Conservation (phyloP, 768 basidiomycete genomes). For the Pilatotrama ljubarskyi region DNA sequence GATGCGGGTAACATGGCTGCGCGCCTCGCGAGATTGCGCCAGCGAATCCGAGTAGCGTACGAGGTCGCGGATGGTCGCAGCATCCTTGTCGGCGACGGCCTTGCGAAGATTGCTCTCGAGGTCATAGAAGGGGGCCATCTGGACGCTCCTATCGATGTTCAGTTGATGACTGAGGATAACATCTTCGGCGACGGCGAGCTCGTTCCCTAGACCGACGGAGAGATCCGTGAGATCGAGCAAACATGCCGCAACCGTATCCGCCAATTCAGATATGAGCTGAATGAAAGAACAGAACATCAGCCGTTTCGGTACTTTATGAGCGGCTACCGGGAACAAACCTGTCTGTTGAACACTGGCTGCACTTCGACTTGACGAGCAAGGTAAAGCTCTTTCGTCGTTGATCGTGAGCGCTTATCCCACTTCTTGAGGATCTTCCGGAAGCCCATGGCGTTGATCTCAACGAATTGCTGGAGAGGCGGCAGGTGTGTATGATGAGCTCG, state of each 20-base stretch:
- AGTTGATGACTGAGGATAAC: slow-evolving; percentile 70
- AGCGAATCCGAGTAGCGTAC: slow-evolving; percentile 70
- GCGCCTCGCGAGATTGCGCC: slow-evolving; percentile 57
- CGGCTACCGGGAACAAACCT: slow-evolving; percentile 49
- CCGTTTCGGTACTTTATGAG: neutral
- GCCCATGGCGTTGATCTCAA: slow-evolving; percentile 95
- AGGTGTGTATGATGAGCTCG: slow-evolving; percentile 11
- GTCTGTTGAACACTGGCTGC: slow-evolving; percentile 97
- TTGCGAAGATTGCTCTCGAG: slow-evolving; percentile 85
- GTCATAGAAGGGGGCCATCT: slow-evolving; percentile 79
- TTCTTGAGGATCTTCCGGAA: slow-evolving; percentile 98
- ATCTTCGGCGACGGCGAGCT: slow-evolving; percentile 75
- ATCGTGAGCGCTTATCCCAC: slow-evolving; percentile 96
- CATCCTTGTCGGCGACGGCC: slow-evolving; percentile 66
- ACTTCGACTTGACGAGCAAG: slow-evolving; percentile 96
- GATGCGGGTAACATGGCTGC: slow-evolving; percentile 80
- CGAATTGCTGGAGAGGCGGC: slow-evolving; percentile 69
- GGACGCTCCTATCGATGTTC: slow-evolving; percentile 54
- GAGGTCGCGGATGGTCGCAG: slow-evolving; percentile 63
- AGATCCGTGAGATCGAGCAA: slow-evolving; percentile 78
- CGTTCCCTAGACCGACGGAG: slow-evolving; percentile 73
- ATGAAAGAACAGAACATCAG: neutral
- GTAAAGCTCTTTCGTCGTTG: slow-evolving; percentile 95
- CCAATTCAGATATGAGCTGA: slow-evolving; percentile 91
- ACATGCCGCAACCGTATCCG: slow-evolving; percentile 87